Evolutionary conservation across 345 rosid genomes (phyloP), one percentile per base, ranked within the genome.

Genomic region (Corymbia maculata): DNA sequence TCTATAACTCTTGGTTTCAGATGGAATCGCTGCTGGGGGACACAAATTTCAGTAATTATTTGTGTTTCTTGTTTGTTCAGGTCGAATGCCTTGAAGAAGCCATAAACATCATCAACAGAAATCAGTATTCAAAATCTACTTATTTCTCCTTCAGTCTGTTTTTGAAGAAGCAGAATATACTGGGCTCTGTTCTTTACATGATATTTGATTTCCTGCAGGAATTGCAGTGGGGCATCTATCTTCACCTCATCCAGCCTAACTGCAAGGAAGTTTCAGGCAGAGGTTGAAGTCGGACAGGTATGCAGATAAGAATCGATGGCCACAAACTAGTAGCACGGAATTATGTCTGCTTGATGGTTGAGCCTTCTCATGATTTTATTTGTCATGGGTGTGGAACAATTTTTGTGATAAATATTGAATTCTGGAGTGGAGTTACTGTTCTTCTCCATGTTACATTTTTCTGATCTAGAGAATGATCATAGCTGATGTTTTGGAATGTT

Each of bases 241-340:
- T 97, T 97, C 91, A 97, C 99, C 11, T 79, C 95, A 53, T 97
- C 99, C 1, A 96, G 98, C 16, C 94, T 95, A n/a, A 97, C 94
- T 15, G 99, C 99, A 3, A 96, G 99, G 91, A 96, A 96, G 93
- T 97, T 97, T 91, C 99, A 96, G 91, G 93, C 93, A 86, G 98
- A 96, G 87, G 94, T 97, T 85, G 99, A 95, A 92, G 98, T 96
- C 45, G 99, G 98, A 51, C 98, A 96, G 98, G 99, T 96, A 90
- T 91, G 90, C 80, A 19, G 2, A 52, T 44, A 13, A 26, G 11
- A 12, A 13, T 15, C n/a, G 36, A 52, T 24, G 49, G 51, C 42
- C 32, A n/a, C 12, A 10, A 42, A 75, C 82, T 19, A 42, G 26
- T 42, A 12, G 0, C 14, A 12, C 9, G 36, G 4, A 75, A 42